These are phyloP conservation scores for Ulvella scutata DNA, from an alignment of 139 green algal species.

Conservation along the genomic window DNA sequence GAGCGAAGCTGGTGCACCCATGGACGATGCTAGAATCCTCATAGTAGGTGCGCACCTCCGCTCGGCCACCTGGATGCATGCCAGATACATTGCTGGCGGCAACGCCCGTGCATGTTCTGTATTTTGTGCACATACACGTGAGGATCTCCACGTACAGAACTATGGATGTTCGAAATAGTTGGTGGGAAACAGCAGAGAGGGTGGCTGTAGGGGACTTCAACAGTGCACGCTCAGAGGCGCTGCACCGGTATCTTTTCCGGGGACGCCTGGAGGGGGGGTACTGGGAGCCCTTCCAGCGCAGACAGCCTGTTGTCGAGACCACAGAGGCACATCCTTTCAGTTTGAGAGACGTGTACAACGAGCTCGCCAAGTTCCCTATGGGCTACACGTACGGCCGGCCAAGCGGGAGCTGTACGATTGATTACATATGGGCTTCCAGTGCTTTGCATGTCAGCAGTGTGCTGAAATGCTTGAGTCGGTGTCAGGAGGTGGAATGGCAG, in stretches of 20 bases:
- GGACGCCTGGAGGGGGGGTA: slow-evolving; percentile 1
- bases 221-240: neutral
- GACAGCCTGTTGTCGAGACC: neutral
- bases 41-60: neutral
- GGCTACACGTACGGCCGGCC: neutral
- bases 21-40: neutral
- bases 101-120: too few relatives aligned
- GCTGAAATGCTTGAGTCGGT: neutral
- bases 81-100: neutral
- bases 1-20: neutral
- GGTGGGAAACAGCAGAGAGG: too few relatives aligned
- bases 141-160: too few relatives aligned
- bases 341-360: neutral
- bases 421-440: neutral
- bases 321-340: neutral
- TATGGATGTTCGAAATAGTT: too few relatives aligned
- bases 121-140: too few relatives aligned
- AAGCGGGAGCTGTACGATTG: neutral
- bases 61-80: neutral
- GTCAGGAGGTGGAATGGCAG: neutral
- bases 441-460: neutral
- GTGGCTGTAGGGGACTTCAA: neutral
- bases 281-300: neutral
- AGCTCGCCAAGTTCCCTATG: neutral
- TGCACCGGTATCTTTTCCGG: neutral